These are phyloP conservation scores for Candida silvicultrix DNA, from an alignment of 805 yeast genomes.

Conservation along the genomic window DNA sequence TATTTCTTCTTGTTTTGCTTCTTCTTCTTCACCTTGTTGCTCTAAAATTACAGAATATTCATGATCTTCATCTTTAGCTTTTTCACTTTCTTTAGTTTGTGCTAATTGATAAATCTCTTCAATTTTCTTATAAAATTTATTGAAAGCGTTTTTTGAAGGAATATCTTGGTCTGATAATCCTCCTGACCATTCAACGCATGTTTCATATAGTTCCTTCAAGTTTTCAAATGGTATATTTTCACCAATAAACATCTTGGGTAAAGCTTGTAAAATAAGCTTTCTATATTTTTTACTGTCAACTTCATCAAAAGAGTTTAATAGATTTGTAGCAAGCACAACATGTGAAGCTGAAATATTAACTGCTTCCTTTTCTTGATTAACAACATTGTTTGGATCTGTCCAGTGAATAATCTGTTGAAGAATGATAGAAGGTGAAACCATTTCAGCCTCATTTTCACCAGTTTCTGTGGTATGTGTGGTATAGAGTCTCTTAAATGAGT, in stretches of 20 bases:
- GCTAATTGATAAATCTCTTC: constrained; percentile 14
- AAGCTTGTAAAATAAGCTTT: constrained; percentile 44
- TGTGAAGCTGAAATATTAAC: constrained; percentile 43
- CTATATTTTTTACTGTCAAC: constrained; percentile 45
- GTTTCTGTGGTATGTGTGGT: constrained; percentile 33
- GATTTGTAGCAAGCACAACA: constrained; percentile 45
- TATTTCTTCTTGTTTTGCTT: constrained; percentile 2
- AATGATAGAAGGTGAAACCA: constrained; percentile 40
- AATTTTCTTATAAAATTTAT: constrained; percentile 22
- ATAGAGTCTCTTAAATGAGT: constrained; percentile 55
- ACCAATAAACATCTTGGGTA: constrained; percentile 43
- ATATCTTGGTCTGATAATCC: constrained; percentile 25
- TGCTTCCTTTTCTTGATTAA: constrained; percentile 37
- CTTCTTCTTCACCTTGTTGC: constrained; percentile 14
- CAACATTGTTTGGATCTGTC: constrained; percentile 75
- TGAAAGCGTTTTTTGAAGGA: constrained; percentile 27
- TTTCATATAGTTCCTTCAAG: constrained; percentile 21
- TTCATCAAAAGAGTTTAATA: constrained; percentile 42
- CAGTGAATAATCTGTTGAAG: constrained; percentile 72
- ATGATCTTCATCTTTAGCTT: constrained; percentile 14
- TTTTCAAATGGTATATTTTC: constrained; percentile 19
- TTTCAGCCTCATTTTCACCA: constrained; percentile 22
- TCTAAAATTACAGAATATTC: constrained; percentile 22
- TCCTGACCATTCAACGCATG: constrained; percentile 25
- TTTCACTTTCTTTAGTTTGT: constrained; percentile 10